Base-by-base conservation (phyloP, 2,329 filamentous ascomycete genomes). In the Cephalotrichum gorgonifer region DNA sequence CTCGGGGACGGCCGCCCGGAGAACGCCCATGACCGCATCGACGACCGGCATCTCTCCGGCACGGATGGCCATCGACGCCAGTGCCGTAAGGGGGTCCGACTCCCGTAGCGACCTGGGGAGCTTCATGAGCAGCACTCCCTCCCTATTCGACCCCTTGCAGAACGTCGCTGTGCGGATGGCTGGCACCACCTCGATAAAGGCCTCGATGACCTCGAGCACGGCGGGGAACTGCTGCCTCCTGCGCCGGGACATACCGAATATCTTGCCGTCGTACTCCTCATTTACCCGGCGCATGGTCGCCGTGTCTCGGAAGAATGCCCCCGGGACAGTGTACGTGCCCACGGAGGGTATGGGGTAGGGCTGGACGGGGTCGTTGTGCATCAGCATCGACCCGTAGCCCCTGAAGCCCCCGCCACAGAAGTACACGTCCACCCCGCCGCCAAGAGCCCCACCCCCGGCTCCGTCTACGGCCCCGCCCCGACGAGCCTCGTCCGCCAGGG, bases 401-500 rank as follows among this genome's bases (percentile, higher is more conserved):
- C 90, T 75, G 61, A 95, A 95, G 0, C 90, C 90, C 23, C 90
- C 90, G 41, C 90, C 90, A 53, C 86, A 95, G 50, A 96, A 80
- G 62, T 90, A 95, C 8, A 95, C 71, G 30, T 85, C 79, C 50
- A 89, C 72, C 4, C 76, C 76, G 44, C 55, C 53, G 38, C 58
- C 52, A 30, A 11, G n/a, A 14, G 46, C 20, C 14, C 22, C 26
- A 26, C 28, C 22, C 8, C 35, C n/a, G n/a, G n/a, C n/a, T n/a
- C n/a, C n/a, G n/a, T n/a, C n/a, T n/a, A n/a, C n/a, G n/a, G n/a
- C n/a, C n/a, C n/a, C n/a, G n/a, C n/a, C n/a, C n/a, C n/a, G n/a
- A 7, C 35, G 17, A 33, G 28, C 41, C 30, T 30, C 60, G 45
- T 57, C 58, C 33, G 59, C 53, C 0, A 90, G 79, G 1, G 58